Percentiles rank a stretch among this genome's conserved stretches.
These are phyloP conservation scores for Xylaria venustula DNA, from an alignment of 495 filamentous ascomycete genomes.

Conservation along the genomic window DNA sequence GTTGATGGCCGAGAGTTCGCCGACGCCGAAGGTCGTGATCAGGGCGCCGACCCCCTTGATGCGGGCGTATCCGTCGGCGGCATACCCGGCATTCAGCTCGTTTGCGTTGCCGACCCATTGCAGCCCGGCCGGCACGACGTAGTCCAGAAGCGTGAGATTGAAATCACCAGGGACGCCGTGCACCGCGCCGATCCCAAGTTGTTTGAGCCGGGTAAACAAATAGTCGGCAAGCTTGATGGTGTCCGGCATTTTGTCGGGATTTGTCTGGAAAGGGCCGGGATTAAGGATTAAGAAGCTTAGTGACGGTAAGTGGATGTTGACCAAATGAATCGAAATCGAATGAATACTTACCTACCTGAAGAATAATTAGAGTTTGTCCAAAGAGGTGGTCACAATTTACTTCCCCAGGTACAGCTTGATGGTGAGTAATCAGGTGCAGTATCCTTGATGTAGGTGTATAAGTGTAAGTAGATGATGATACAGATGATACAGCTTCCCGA, in stretches of 20 bases:
- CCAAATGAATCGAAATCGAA: too few relatives aligned
- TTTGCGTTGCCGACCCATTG: slow-evolving; percentile 68
- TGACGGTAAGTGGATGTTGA: too few relatives aligned
- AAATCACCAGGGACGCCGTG: slow-evolving; percentile 65
- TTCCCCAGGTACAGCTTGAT: too few relatives aligned
- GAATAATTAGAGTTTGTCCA: too few relatives aligned
- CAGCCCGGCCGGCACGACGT: slow-evolving; percentile 52
- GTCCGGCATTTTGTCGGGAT: slow-evolving; percentile 14
- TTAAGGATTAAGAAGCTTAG: neutral
- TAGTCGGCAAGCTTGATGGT: slow-evolving; percentile 42
- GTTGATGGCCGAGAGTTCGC: slow-evolving; percentile 64
- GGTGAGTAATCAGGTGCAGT: too few relatives aligned
- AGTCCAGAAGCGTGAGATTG: slow-evolving; percentile 60
- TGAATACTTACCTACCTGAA: too few relatives aligned
- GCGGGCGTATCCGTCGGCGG: slow-evolving; percentile 66
- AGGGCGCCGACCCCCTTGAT: slow-evolving; percentile 63
- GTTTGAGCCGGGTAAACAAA: slow-evolving; percentile 58
- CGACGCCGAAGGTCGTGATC: slow-evolving; percentile 68
- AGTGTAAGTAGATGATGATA: too few relatives aligned
- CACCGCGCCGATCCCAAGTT: slow-evolving; percentile 58
- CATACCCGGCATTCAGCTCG: slow-evolving; percentile 68
- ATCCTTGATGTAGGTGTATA: too few relatives aligned
- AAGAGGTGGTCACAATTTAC: too few relatives aligned
- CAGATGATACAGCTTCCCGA: too few relatives aligned
- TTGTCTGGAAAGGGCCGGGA: neutral